Percentiles rank a stretch among this genome's conserved stretches.
Conservation (phyloP, 805 yeast genomes). For the Nakazawaea holstii region DNA sequence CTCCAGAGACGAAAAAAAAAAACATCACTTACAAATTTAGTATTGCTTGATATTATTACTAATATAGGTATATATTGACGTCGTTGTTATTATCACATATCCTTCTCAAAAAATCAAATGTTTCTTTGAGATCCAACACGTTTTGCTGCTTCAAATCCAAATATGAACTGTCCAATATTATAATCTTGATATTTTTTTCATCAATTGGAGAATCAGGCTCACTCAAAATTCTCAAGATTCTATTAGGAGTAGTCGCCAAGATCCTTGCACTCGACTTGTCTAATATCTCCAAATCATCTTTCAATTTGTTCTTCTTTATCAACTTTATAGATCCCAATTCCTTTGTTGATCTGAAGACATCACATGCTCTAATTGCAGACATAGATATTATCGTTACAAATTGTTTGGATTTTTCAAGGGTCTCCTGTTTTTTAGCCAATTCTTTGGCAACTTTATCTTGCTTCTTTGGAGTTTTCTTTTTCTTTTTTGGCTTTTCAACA, state of each 20-base stretch:
- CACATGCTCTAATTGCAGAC: slow-evolving; percentile 87
- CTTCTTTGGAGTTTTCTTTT: slow-evolving; percentile 21
- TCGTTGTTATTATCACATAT: slow-evolving; percentile 30
- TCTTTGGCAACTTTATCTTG: slow-evolving; percentile 21
- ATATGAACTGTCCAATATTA: slow-evolving; percentile 57
- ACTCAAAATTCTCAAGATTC: slow-evolving; percentile 43
- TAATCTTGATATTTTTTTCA: slow-evolving; percentile 40
- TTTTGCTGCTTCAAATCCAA: slow-evolving; percentile 56
- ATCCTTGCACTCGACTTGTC: slow-evolving; percentile 41
- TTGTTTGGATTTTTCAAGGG: slow-evolving; percentile 27
- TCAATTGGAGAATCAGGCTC: slow-evolving; percentile 36
- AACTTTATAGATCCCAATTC: slow-evolving; percentile 57
- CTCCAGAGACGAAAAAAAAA: no score
- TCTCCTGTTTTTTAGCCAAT: slow-evolving; percentile 18
- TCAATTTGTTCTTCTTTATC: slow-evolving; percentile 68
- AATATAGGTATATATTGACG: slow-evolving; percentile 21
- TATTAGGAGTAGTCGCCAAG: slow-evolving; percentile 60
- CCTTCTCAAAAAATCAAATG: slow-evolving; percentile 33
- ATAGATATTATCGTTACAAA: slow-evolving; percentile 53
- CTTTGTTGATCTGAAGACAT: slow-evolving; percentile 60
- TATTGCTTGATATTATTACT: slow-evolving; percentile 1
- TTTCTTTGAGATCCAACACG: slow-evolving; percentile 54
- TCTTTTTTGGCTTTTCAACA: slow-evolving; percentile 19
- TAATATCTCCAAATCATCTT: slow-evolving; percentile 51
- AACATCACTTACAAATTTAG: no score